A percentile compares a stretch with the other conserved stretches of the same genome.
phyloP scores from a whole-genome alignment of 306 rosid species.

The Malus domestica region DNA sequence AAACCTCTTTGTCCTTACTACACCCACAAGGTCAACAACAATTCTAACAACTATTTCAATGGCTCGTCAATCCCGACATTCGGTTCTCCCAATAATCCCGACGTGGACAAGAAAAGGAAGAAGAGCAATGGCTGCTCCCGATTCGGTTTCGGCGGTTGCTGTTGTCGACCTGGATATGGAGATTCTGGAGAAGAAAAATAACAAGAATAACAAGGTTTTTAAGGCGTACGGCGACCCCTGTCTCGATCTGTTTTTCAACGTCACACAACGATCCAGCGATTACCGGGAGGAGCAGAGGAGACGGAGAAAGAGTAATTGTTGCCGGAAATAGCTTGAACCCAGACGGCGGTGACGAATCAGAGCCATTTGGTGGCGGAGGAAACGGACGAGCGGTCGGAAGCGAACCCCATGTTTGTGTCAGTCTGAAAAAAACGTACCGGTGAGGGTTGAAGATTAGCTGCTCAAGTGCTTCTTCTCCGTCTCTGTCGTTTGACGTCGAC shows the following conservation, averaged over 20 bases:
- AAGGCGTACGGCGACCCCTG: not conserved
- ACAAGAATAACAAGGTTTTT: no score
- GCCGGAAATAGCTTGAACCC: constrained; percentile 92
- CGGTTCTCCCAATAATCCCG: no score
- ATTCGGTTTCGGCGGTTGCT: no score
- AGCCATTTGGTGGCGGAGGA: constrained; percentile 65
- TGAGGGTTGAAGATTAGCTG: not conserved
- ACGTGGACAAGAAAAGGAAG: no score
- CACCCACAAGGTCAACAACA: no score
- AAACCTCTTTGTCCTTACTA: no score
- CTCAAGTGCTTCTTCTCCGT: not conserved
- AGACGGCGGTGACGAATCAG: constrained; percentile 68
- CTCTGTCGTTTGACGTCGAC: no score
- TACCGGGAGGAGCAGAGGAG: not conserved
- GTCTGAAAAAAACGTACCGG: not conserved
- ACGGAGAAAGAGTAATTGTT: constrained; percentile 85
- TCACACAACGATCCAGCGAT: not conserved
- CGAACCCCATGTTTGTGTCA: constrained; percentile 35
- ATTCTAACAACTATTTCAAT: no score
- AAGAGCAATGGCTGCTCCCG: no score
- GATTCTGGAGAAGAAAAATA: no score
- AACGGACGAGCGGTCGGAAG: not conserved
- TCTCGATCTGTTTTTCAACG: not conserved
- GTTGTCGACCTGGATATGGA: no score
- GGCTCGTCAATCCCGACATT: no score